Conservation (phyloP, 1,284 basidiomycete species). For the Heliocybe sulcata region DNA sequence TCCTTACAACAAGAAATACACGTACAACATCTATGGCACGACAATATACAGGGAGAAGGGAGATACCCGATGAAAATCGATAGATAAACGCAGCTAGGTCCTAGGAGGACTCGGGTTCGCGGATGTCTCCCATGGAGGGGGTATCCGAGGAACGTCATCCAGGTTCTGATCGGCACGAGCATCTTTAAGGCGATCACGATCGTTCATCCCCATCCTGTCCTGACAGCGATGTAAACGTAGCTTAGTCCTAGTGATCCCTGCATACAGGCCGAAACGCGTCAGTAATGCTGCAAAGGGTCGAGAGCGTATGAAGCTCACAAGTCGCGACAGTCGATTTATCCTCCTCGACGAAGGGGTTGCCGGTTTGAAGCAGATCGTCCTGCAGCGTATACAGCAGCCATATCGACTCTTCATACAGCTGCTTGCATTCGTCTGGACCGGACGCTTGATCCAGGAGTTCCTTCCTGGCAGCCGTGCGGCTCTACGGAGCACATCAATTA, state of each 20-base stretch:
- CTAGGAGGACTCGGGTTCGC: neutral
- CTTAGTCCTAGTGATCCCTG: conserved; percentile 81
- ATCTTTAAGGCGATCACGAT: conserved; percentile 60
- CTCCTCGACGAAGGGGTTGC: conserved; percentile 79
- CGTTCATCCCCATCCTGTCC: conserved; percentile 64
- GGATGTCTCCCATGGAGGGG: conserved; percentile 60
- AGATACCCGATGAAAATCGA: neutral
- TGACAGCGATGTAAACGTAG: conserved; percentile 66
- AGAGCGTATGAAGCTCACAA: conserved; percentile 42
- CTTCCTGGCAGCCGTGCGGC: conserved; percentile 85
- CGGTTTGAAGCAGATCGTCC: conserved; percentile 83
- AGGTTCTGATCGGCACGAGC: conserved; percentile 69
- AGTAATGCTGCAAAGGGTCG: neutral
- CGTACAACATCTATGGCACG: neutral
- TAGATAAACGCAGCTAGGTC: neutral
- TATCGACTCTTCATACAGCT: conserved; percentile 89
- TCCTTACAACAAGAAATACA: neutral
- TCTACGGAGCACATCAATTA: conserved; percentile 40
- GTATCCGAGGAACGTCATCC: conserved; percentile 59
- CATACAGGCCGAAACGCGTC: conserved; percentile 1
- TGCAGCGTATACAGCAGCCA: conserved; percentile 90
- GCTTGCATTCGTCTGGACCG: conserved; percentile 81
- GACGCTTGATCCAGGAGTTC: conserved; percentile 79
- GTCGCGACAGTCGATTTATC: conserved; percentile 77
- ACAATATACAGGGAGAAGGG: neutral